Base-by-base conservation (phyloP, 148 eudicot genomes). In the Rhododendron williamsianum region DNA sequence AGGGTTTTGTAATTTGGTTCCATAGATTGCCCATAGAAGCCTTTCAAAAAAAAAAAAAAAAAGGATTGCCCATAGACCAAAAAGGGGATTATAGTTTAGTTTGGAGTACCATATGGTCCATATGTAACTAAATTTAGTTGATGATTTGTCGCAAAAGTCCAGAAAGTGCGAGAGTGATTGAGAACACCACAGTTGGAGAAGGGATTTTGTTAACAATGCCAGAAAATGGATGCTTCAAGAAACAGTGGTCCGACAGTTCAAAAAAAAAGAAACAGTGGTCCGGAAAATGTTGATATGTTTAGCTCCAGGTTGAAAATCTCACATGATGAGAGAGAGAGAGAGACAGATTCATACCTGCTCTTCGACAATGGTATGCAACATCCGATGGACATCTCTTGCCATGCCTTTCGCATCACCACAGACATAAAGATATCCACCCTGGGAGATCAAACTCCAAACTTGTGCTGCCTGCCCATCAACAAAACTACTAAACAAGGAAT, bases 321-420 rank as follows among this genome's bases (percentile, higher is more conserved):
- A 58, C n/a, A 1, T 5, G 65, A 58, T 58, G 38, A 78, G 63
- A 48, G 80, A 38, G 58, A 49, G 78, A 80, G 80, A 60, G 79
- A 83, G 81, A 36, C 79, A 83, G 79, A 36, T 73, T 25, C 73
- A 78, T 89, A 95, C 96, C 96, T 94, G 98, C 84, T 92, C 94
- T 86, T 92, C 92, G 15, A 92, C 94, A 76, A 95, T 94, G 87
- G 92, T 91, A 84, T 95, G 98, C 87, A 95, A 87, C 65, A 93
- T 93, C 43, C 97, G 93, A 76, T 95, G 98, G 63, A 95, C 98
- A 87, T 95, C 98, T 86, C 91, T 88, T 60, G 98, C 98, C 98
- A 95, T 95, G 63, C 97, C 97, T 90, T 95, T 95, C 49, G 98
- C 98, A 90, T 95, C 98, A 84, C 98, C 98, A 84, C 98, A 95